Base-by-base conservation (phyloP, 179 eudicot genomes). In the Spergularia azorica region DNA sequence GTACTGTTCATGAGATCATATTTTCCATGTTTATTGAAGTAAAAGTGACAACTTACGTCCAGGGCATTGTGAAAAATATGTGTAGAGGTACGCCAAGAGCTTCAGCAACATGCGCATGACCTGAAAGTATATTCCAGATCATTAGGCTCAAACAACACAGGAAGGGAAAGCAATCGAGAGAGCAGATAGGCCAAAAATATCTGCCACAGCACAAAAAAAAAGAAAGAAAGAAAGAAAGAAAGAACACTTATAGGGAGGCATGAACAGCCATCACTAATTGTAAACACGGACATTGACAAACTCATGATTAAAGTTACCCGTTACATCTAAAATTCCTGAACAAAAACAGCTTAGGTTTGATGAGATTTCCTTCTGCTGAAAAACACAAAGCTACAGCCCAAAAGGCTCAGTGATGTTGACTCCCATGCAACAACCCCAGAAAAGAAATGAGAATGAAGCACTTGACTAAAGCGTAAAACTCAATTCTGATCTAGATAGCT, bases 31-130 rank as follows among this genome's bases (percentile, higher is more conserved):
- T 21, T 18, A 61, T 8, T 36, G 51, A 46, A 68, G 50, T 58
- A 65, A 48, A 66, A 17, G 12, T 46, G 68, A 70, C 38, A 77
- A 67, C 97, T 87, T 77, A 92, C 97, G 92, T 92, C 97, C 97
- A 92, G 57, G 97, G 97, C 86, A 89, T 77, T 39, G 97, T 92
- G 88, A 92, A 92, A 80, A 92, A 87, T 81, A 92, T 90, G 85
- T 92, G 90, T 75, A 92, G 86, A 71, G 97, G 97, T 13, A 92
- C 88, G 56, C 85, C 88, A 57, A 92, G 94, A 83, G 94, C 94
- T 90, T 90, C 97, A 67, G 97, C 97, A 79, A 92, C 91, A 84
- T 92, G 94, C 59, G 83, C 82, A 81, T 90, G 94, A 69, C 97
- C 97, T 92, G 94, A 77, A 63, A 78, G 60, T 9, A 67, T 3